These are phyloP conservation scores for Cyberlindnera mrakii DNA, from an alignment of 805 yeast genomes.

Conservation along the genomic window DNA sequence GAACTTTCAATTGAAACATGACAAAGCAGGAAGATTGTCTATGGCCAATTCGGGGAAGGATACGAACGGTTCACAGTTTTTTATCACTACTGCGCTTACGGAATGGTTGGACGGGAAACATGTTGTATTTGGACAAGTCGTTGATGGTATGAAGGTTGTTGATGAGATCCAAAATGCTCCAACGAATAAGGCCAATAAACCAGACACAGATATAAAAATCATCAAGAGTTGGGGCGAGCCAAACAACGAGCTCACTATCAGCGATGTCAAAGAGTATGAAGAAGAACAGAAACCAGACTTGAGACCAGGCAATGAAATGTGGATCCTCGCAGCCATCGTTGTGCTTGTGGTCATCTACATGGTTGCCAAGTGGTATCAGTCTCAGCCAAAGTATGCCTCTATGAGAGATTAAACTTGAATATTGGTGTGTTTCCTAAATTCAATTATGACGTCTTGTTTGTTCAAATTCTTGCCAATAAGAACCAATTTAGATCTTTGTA, in stretches of 20 bases:
- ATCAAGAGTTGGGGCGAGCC: constrained; percentile 26
- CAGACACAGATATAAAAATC: constrained; percentile 38
- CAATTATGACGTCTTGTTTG: constrained; percentile 28
- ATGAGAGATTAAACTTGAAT: constrained; percentile 16
- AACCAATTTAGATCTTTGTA: constrained; percentile 51
- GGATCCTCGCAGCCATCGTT: constrained; percentile 14
- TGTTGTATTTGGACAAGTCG: constrained; percentile 76
- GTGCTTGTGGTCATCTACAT: constrained; percentile 16
- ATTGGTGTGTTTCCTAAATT: constrained; percentile 21
- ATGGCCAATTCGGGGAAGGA: constrained; percentile 70
- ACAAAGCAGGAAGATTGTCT: constrained; percentile 60
- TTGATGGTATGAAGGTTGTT: constrained; percentile 55
- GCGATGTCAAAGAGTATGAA: constrained; percentile 16
- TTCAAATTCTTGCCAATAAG: constrained; percentile 66
- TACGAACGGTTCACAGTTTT: constrained; percentile 67
- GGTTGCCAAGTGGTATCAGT: constrained; percentile 8
- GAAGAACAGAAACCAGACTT: constrained; percentile 11
- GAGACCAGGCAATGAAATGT: constrained; percentile 7
- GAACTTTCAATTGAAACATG: constrained; percentile 62
- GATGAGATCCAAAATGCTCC: constrained; percentile 52
- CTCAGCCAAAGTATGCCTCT: constrained; percentile 20
- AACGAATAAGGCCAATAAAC: constrained; percentile 36
- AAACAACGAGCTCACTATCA: constrained; percentile 14
- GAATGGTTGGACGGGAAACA: constrained; percentile 49
- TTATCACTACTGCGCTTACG: constrained; percentile 53